Percentiles rank a stretch among this genome's conserved stretches.
phyloP scores from a whole-genome alignment of 805 yeast genomes.

The Danielozyma ontarioensis region DNA sequence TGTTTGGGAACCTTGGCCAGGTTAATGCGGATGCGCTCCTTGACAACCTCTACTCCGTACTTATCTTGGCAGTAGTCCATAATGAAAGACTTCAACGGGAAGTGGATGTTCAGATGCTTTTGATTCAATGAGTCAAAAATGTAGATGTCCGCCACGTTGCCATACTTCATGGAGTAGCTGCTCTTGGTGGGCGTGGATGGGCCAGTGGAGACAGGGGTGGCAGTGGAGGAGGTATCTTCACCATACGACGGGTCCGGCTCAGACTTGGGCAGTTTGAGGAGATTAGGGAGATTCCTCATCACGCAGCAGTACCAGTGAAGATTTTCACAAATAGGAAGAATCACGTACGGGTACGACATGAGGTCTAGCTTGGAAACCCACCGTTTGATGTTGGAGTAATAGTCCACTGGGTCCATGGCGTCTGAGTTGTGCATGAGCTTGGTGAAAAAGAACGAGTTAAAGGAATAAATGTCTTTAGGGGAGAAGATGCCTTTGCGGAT shows the following conservation, averaged over 20 bases:
- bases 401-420: conserved; percentile 13
- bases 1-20: conserved; percentile 72
- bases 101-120: conserved; percentile 46
- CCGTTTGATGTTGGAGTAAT: conserved; percentile 60
- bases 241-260: background rate
- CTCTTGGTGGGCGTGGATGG: background rate
- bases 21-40: conserved; percentile 42
- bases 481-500: conserved; percentile 15
- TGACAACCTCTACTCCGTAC: conserved; percentile 42
- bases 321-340: conserved; percentile 77
- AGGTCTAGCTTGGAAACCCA: conserved; percentile 75
- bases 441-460: conserved; percentile 82
- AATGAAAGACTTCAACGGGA: conserved; percentile 55
- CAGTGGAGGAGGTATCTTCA: background rate
- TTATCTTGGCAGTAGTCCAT: conserved; percentile 67
- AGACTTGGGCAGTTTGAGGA: conserved; percentile 7
- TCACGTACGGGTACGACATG: conserved; percentile 50
- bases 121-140: conserved; percentile 75
- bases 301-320: conserved; percentile 88
- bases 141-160: conserved; percentile 34
- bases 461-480: conserved; percentile 45
- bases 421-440: conserved; percentile 40
- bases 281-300: conserved; percentile 47
- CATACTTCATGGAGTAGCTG: background rate
- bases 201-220: no score